Conservation (phyloP, 1,139 yeast species). For the Zygosaccharomyces sapae region DNA sequence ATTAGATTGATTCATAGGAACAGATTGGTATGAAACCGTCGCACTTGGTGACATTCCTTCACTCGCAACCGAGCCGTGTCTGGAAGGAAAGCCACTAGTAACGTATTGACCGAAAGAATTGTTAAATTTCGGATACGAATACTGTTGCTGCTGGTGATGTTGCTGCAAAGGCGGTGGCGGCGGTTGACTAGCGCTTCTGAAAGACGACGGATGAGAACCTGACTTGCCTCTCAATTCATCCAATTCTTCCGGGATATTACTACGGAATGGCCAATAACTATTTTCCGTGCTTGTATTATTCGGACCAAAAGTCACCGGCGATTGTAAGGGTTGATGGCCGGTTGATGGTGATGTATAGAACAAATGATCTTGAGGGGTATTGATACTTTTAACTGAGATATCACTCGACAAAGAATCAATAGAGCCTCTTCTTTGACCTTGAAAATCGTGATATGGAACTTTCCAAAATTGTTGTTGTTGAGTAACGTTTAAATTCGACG, state of each 20-base stretch:
- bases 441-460: constrained; percentile 35
- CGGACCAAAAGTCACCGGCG: constrained; percentile 13
- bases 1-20: constrained; percentile 6
- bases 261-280: constrained; percentile 25
- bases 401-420: constrained; percentile 33
- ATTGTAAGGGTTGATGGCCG: constrained; percentile 13
- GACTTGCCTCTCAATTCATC: constrained; percentile 23
- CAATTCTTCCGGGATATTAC: constrained; percentile 18
- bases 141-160: neutral
- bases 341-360: constrained; percentile 16
- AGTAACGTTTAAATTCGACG: constrained; percentile 6
- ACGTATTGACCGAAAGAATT: constrained; percentile 27
- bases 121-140: constrained; percentile 11
- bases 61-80: constrained; percentile 30
- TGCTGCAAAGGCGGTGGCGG: constrained; percentile 25
- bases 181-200: constrained; percentile 21
- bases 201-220: constrained; percentile 25
- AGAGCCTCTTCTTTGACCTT: constrained; percentile 31
- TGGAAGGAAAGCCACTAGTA: constrained; percentile 28
- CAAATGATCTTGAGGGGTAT: constrained; percentile 20
- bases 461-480: constrained; percentile 36
- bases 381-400: constrained; percentile 23
- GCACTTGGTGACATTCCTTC: constrained; percentile 33
- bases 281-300: constrained; percentile 11
- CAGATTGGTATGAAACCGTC: constrained; percentile 15